Base-by-base conservation (phyloP, 2,329 filamentous ascomycete genomes). In the Sphaerulina vaccinii region DNA sequence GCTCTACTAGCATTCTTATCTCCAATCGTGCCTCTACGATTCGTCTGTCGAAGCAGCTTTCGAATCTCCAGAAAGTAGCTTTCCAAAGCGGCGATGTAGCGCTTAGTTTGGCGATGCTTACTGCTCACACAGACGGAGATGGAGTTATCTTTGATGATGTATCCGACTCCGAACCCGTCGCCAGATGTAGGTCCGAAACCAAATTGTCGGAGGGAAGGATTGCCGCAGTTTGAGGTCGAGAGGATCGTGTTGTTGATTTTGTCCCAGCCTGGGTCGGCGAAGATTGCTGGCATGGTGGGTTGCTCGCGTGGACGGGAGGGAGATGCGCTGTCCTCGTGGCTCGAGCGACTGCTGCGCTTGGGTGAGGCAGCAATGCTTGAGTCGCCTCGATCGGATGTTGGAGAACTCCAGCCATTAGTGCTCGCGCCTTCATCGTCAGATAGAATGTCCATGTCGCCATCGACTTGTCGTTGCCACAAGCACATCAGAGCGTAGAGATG, bases 211-310 rank as follows among this genome's bases (percentile, higher is more conserved):
- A 99, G 83, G 0, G 87, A 90, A 0, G 93, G 93, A 71, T 97
- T 99, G 53, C 93, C 93, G 71, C 93, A 99, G 76, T 99, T 99
- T n/a, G 91, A 96, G 0, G 93, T 97, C 5, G 89, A 95, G 33
- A 99, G 77, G 58, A 97, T 89, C 7, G 92, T 97, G 57, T 82
- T 95, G 75, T 97, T 97, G 59, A 96, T 82, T 68, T 88, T 91
- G 71, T 97, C 92, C 90, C 91, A 99, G 41, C 92, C 93, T 1
- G 80, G 63, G 65, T 99, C 93, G 41, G 86, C 84, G 70, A 97
- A 99, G 51, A 99, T 79, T 5, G 85, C 75, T 0, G 93, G 93
- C 63, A 92, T 79, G 65, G 65, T 78, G 74, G 51, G 65, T 77
- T 59, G 73, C 73, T 57, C 78, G 11, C 54, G 52, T 9, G 49